Evolutionary conservation across 371 early-diverging fungal genomes (phyloP), one percentile per base, ranked within the genome.

Genomic region (Capillidium rhysosporum): DNA sequence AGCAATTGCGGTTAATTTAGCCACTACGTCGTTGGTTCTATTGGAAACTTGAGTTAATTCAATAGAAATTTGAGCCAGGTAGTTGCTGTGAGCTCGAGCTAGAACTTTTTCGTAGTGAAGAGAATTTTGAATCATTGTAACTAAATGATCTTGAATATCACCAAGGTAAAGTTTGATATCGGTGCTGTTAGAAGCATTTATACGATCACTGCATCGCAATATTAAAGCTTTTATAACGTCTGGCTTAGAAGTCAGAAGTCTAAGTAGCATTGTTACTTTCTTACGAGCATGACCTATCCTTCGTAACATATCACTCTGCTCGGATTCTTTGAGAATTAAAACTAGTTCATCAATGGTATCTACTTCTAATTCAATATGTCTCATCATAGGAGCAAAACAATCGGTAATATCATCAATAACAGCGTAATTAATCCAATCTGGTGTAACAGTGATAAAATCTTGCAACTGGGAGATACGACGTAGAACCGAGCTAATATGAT

Each of bases 41-140:
- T 92, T 92, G 34, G 87, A 86, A 4, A 91, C 79, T 61, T 89
- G 86, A 8, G 94, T 97, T 63, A 96, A 83, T 64, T 95, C 96
- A 40, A 97, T 88, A 1, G 84, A 83, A 34, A 96, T 94, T 58
- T 92, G 92, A 0, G 96, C 98, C 54, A 97, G 68, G 57, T 97
- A 96, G 58, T 93, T 96, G 12, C 85, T 79, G 62, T 97, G 96
- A 0, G 91, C 79, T 21, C 95, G 70, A 1, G 84, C 81, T 2
- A 95, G 73, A 24, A 92, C 86, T 57, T 82, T 85, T 63, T 95
- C 94, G 57, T 85, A 89, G 54, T 93, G 92, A 31, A 72, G 69
- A 4, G 92, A 68, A 25, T 84, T 89, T 60, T 89, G 85, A 1
- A 84, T 62, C 87, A 93, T 91, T 9, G 93, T 90, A 52, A 94